Percentiles rank a stretch among this genome's conserved stretches.
Evolutionary conservation across 306 rosid species (phyloP).

Genomic region (Cucumis cinereus): DNA sequence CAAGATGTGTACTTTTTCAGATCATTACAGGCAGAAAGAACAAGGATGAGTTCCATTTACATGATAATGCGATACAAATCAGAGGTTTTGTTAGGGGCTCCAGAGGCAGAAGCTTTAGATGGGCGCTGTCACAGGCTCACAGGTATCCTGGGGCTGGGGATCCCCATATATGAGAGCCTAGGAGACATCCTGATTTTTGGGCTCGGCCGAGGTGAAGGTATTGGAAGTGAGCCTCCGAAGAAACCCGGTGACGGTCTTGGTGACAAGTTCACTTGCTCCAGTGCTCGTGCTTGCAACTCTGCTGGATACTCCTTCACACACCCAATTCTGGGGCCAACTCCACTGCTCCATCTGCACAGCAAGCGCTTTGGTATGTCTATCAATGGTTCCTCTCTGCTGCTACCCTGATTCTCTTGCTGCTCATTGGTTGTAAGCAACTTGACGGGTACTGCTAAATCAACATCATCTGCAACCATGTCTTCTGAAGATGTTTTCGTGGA

Average conservation of each 20-base stretch:
- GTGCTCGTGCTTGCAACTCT: conserved; percentile 24
- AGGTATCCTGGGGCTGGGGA: conserved; percentile 28
- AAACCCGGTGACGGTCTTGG: conserved; percentile 13
- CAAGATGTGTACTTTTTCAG: not conserved
- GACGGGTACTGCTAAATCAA: not conserved
- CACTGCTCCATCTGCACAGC: conserved; percentile 38
- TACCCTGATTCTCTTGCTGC: not conserved
- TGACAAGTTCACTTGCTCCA: conserved; percentile 35
- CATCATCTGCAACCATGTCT: not conserved
- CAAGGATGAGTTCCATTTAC: not conserved
- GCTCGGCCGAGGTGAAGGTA: conserved; percentile 41
- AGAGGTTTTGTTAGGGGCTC: not conserved
- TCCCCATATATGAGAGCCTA: conserved; percentile 35
- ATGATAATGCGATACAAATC: not conserved
- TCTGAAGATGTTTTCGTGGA: not conserved
- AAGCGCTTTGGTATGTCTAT: conserved; percentile 20
- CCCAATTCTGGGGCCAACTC: conserved; percentile 37
- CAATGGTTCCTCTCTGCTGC: not conserved
- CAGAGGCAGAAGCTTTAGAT: not conserved
- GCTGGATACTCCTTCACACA: conserved; percentile 37
- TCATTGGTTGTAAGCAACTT: not conserved
- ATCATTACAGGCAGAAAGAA: not conserved
- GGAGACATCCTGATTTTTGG: conserved; percentile 37
- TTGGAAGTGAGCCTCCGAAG: conserved; percentile 5
- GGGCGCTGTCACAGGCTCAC: not conserved